Conservation (phyloP, 2,329 filamentous ascomycete species). For the Cladophialophora bantiana region DNA sequence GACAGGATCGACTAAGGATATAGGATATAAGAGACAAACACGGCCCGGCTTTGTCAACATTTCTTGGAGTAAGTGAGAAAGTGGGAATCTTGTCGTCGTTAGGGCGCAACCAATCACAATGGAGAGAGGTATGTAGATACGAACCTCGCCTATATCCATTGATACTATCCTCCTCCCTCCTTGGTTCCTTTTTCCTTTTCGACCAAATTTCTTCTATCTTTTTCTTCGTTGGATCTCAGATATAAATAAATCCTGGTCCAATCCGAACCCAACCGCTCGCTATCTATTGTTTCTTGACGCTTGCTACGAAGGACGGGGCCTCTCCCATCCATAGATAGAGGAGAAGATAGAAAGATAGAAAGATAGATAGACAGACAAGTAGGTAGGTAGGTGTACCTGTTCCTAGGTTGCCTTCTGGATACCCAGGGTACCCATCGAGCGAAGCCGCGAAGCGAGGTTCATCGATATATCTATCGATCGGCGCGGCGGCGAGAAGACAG, state of each 20-base stretch:
- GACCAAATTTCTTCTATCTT: neutral
- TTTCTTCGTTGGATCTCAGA: neutral
- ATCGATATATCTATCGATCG: too few species aligned
- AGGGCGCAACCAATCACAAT: constrained; percentile 20
- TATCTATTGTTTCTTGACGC: too few species aligned
- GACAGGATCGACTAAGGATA: neutral
- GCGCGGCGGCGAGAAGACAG: too few species aligned
- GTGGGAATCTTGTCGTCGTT: constrained; percentile 21
- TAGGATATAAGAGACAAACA: neutral
- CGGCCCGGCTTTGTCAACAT: constrained; percentile 1
- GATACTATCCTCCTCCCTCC: neutral
- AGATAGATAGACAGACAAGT: too few species aligned
- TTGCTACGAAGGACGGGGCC: too few species aligned
- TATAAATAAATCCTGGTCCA: neutral
- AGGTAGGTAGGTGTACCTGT: too few species aligned
- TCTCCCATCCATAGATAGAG: too few species aligned
- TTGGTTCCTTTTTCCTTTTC: neutral
- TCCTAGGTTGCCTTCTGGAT: too few species aligned
- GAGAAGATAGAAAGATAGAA: too few species aligned
- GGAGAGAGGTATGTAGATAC: neutral
- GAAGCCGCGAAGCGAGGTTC: too few species aligned
- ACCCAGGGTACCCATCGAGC: too few species aligned
- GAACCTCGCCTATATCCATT: neutral
- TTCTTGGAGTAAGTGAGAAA: neutral
- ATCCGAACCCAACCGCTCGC: neutral